Conservation (phyloP, 306 rosid species). For the Cucumis sativus region DNA sequence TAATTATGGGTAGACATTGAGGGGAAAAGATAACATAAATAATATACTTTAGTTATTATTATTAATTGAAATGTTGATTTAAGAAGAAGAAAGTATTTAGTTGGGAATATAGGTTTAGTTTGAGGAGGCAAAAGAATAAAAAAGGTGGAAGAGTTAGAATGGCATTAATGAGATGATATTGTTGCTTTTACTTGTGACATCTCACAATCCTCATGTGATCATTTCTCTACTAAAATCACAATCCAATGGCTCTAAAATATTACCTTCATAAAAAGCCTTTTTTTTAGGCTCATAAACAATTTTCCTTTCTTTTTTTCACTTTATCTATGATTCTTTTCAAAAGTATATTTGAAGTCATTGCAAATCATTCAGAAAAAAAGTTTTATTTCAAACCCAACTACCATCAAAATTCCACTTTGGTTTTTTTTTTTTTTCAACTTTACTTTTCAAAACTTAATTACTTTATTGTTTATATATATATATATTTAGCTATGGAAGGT, state of each 20-base stretch:
- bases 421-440: too few species aligned
- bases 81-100: not conserved
- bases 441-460: not conserved
- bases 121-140: not conserved
- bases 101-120: not conserved
- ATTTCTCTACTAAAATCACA: not conserved
- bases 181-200: constrained; percentile 8
- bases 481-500: too few species aligned
- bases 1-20: not conserved
- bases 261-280: not conserved
- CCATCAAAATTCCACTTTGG: not conserved
- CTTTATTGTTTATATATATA: not conserved
- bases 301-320: not conserved
- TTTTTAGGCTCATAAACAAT: not conserved
- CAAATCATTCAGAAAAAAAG: not conserved
- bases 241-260: not conserved
- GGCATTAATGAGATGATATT: constrained; percentile 1
- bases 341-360: not conserved
- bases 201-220: constrained; percentile 9
- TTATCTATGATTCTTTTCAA: not conserved
- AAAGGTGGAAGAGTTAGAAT: not conserved
- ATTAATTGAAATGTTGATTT: too few species aligned
- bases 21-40: not conserved
- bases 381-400: not conserved
- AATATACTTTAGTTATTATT: not conserved